phyloP scores from a whole-genome alignment of 179 eudicot genomes.

The Vitellaria paradoxa region DNA sequence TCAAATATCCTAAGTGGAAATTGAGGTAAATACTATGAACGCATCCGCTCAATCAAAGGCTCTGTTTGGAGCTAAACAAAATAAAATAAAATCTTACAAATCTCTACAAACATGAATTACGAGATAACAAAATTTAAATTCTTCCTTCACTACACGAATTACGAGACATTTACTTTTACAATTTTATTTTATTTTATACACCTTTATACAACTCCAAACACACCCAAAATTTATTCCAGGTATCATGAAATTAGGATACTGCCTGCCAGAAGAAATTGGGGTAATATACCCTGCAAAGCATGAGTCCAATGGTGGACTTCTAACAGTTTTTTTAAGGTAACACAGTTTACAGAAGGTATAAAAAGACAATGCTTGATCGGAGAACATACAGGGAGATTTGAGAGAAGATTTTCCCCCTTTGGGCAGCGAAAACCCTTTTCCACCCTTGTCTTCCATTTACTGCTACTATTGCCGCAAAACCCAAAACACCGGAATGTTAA shows the following conservation, averaged over 20 bases:
- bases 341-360: neutral
- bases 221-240: neutral
- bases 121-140: too few relatives aligned
- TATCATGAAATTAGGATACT: neutral
- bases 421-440: constrained; percentile 3
- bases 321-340: neutral
- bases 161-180: too few relatives aligned
- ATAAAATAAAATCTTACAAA: too few relatives aligned
- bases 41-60: neutral
- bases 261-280: neutral
- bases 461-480: too few relatives aligned
- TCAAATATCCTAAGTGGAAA: neutral
- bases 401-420: constrained; percentile 32
- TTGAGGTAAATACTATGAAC: neutral
- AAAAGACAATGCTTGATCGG: neutral
- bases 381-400: constrained; percentile 21
- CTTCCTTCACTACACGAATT: too few relatives aligned
- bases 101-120: too few relatives aligned
- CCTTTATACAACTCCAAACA: too few relatives aligned
- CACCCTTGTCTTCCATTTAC: too few relatives aligned
- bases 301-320: neutral
- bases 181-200: too few relatives aligned
- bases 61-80: neutral
- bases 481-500: too few relatives aligned
- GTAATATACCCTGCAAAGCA: neutral